Evolutionary conservation across 1,284 basidiomycete species (phyloP), one percentile per base, ranked within the genome.

Genomic region (Irpex sp.): DNA sequence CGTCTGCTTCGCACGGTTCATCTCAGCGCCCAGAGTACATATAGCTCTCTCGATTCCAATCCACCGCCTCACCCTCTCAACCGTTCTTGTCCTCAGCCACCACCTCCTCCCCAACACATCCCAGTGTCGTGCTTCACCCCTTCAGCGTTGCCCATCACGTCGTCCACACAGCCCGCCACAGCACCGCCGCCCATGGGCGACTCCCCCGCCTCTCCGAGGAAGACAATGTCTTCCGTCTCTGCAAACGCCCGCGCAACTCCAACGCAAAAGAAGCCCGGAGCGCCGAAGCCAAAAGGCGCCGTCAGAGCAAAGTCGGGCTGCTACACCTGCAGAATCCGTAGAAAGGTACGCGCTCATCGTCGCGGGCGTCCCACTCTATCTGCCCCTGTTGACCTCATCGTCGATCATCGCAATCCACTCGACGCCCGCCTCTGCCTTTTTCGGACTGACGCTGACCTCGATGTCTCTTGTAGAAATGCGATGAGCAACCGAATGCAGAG

Each of bases 221-320:
- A 75, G 69, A 66, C 64, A 39, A 62, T 72, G 65, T 81, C 72
- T 76, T 78, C 80, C 36, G 67, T 71, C 55, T 68, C 74, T 56
- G 68, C 68, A 62, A 67, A 69, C 69, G 70, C 68, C 68, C 68
- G 68, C 69, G 68, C 68, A 66, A 67, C 70, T 68, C 68, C 78
- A 72, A 72, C 77, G 13, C 69, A 76, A 31, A 81, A 81, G 75
- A 77, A 79, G 68, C 68, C 77, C 73, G 83, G 83, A 71, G 79
- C 83, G 73, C 81, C 87, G 67, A 91, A 91, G 74, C 80, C 84
- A 67, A 92, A 91, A 81, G 88, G 88, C 75, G 86, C 88, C 60
- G 83, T 88, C 56, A 87, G 90, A 73, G 90, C 89, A 63, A 92
- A 92, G 82, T 88, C 88, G 65, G 90, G 90, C 69, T 93, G 90